Conservation (phyloP, 176 grass and related monocot species). For the Lolium multiflorum region DNA sequence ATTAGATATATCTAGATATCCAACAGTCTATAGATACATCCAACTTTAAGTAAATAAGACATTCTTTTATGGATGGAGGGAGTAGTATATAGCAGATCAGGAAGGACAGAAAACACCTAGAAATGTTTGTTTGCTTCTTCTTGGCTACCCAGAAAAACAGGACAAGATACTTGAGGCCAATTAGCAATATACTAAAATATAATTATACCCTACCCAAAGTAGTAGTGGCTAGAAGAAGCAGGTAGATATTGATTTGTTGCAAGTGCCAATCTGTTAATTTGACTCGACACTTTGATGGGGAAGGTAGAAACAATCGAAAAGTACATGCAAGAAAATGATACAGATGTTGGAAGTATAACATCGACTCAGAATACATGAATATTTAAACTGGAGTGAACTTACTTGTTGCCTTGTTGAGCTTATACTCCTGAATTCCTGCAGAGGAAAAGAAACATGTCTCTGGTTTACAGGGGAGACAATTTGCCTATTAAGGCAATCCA, state of each 20-base stretch:
- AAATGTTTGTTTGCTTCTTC: background rate
- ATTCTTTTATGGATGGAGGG: too few species aligned
- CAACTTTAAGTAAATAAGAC: too few species aligned
- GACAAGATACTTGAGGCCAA: background rate
- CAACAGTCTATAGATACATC: background rate
- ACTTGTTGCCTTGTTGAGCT: background rate
- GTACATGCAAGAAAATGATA: too few species aligned
- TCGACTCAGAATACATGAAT: background rate
- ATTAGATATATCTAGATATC: too few species aligned
- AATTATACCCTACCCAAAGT: background rate
- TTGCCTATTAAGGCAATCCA: background rate
- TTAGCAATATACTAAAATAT: background rate
- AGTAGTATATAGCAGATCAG: background rate
- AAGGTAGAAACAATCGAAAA: too few species aligned
- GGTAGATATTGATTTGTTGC: background rate
- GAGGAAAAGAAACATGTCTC: background rate
- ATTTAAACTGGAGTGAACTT: constrained; percentile 3
- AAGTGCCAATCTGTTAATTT: background rate
- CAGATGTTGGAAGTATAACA: background rate
- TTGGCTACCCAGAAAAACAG: background rate
- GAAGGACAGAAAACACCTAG: too few species aligned
- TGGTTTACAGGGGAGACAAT: background rate
- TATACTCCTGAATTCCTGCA: background rate
- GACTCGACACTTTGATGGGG: background rate
- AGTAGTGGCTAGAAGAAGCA: background rate